A percentile compares a stretch with the other conserved stretches of the same genome.
These are phyloP conservation scores for Stylonectria norvegica DNA, from an alignment of 2,329 filamentous ascomycete species.

Conservation along the genomic window DNA sequence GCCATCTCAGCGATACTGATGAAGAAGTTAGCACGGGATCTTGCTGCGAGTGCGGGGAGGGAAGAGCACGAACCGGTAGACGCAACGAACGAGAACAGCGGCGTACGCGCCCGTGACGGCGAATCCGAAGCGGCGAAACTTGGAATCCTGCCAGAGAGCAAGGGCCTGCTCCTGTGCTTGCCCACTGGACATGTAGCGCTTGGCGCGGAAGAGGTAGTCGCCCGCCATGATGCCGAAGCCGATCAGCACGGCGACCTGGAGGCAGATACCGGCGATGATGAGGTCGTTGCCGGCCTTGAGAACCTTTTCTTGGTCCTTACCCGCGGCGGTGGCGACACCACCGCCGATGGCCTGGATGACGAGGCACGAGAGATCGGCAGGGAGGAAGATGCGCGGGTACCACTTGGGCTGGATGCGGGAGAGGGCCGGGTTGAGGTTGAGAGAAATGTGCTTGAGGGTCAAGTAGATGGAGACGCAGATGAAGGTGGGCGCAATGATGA, in stretches of 20 bases:
- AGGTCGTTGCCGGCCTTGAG: conserved; percentile 46
- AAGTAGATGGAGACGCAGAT: conserved; percentile 63
- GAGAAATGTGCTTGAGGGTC: conserved; percentile 57
- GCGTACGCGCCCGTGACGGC: conserved; percentile 45
- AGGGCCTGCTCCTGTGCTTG: conserved; percentile 31
- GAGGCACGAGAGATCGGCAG: conserved; percentile 56
- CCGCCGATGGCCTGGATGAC: conserved; percentile 58
- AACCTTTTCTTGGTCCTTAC: conserved; percentile 36
- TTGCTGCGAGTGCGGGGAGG: neutral
- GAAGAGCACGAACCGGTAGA: conserved; percentile 46
- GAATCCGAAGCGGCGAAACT: conserved; percentile 42
- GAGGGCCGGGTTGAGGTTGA: conserved; percentile 45
- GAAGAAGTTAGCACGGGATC: conserved; percentile 14
- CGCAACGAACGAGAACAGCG: conserved; percentile 48
- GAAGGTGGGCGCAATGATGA: conserved; percentile 58
- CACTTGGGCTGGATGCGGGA: conserved; percentile 50
- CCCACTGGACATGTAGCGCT: conserved; percentile 34
- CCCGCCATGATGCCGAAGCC: conserved; percentile 42
- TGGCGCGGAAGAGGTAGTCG: conserved; percentile 46
- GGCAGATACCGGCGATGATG: conserved; percentile 53
- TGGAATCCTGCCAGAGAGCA: conserved; percentile 40
- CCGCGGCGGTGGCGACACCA: conserved; percentile 50
- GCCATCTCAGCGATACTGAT: conserved; percentile 59
- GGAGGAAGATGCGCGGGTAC: conserved; percentile 58
- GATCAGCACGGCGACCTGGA: conserved; percentile 50